Evolutionary conservation across 225 moss, liverwort and hornwort species (phyloP).

Genomic region (Straminergon stramineum): DNA sequence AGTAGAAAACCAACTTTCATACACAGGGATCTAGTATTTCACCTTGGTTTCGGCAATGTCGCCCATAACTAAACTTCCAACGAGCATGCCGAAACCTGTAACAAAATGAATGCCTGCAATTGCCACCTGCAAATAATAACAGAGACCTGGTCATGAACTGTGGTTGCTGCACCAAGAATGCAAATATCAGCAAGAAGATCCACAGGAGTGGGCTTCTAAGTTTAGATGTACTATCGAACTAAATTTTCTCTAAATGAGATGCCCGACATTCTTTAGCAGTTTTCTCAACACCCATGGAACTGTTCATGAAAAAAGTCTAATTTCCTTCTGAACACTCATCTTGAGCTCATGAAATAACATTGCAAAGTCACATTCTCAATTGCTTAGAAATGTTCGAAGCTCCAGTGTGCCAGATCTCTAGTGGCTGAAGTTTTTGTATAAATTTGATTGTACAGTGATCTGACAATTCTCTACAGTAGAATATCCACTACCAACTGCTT

Average conservation of each 20-base stretch:
- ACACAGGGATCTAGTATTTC: neutral
- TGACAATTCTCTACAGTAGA: neutral
- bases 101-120: constrained; percentile 96
- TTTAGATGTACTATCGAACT: neutral
- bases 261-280: neutral
- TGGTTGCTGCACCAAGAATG: neutral
- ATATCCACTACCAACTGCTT: neutral
- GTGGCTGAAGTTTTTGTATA: no score
- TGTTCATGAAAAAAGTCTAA: neutral
- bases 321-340: neutral
- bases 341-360: neutral
- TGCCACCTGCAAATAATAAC: constrained; percentile 60
- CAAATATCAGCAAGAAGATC: neutral
- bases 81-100: constrained; percentile 89
- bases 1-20: neutral
- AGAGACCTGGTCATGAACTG: neutral
- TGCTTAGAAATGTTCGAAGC: neutral
- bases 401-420: neutral
- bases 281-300: neutral
- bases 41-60: constrained; percentile 90
- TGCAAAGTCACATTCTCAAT: neutral
- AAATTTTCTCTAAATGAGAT: neutral
- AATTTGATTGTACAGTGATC: neutral
- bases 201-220: neutral
- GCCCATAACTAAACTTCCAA: constrained; percentile 87